phyloP scores from a whole-genome alignment of 768 basidiomycete genomes.

The Suillus paluster region DNA sequence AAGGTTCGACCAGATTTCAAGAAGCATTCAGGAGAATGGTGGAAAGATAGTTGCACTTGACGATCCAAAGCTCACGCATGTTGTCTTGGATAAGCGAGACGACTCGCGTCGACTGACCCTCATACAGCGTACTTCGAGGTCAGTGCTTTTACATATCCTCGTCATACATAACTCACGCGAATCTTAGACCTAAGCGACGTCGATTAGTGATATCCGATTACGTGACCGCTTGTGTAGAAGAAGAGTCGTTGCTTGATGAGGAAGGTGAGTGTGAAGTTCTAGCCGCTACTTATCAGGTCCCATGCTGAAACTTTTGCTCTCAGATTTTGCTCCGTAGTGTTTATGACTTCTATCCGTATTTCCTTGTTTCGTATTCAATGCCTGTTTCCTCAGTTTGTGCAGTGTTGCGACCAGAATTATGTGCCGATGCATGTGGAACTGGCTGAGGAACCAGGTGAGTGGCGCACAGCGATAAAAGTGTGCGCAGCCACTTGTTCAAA shows the following conservation, averaged over 20 bases:
- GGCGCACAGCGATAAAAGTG: too few relatives aligned
- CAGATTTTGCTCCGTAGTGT: conserved; percentile 29
- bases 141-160: conserved; percentile 27
- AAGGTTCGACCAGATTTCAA: conserved; percentile 61
- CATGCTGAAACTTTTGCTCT: background rate
- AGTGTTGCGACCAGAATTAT: too few relatives aligned
- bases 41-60: conserved; percentile 71
- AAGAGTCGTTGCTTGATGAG: conserved; percentile 82
- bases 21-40: conserved; percentile 67
- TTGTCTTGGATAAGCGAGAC: conserved; percentile 85
- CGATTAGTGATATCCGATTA: conserved; percentile 80
- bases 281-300: background rate
- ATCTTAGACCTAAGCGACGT: conserved; percentile 74
- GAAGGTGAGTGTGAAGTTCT: conserved; percentile 58
- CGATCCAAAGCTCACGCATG: conserved; percentile 84
- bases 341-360: background rate
- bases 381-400: background rate
- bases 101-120: conserved; percentile 71
- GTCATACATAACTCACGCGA: conserved; percentile 16
- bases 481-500: too few relatives aligned
- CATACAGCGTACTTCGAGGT: conserved; percentile 75
- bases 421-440: too few relatives aligned
- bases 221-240: conserved; percentile 80
- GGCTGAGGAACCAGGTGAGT: too few relatives aligned
- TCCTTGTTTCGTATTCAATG: background rate